These are phyloP conservation scores for Fusarium coicis DNA, from an alignment of 2,329 filamentous ascomycete genomes.

Conservation along the genomic window DNA sequence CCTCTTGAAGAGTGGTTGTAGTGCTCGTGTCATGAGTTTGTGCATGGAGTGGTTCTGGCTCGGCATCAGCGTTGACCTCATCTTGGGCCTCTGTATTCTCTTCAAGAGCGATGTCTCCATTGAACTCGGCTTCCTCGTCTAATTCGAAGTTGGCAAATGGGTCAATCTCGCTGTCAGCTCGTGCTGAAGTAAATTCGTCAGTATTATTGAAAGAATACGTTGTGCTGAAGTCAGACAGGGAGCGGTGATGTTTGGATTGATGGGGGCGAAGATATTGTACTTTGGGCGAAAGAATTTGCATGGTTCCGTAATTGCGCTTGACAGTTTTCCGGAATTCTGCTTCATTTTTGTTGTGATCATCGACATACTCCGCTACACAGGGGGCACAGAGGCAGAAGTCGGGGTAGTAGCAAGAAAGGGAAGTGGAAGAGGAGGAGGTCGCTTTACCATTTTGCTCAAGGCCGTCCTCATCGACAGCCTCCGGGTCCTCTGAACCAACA, in stretches of 20 bases:
- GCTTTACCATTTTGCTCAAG: constrained; percentile 43
- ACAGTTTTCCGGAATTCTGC: constrained; percentile 22
- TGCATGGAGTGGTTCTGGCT: constrained; percentile 21
- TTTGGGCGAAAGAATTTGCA: not conserved
- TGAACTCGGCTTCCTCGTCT: constrained; percentile 30
- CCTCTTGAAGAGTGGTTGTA: constrained; percentile 49
- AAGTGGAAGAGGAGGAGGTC: constrained; percentile 14
- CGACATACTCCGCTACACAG: constrained; percentile 28
- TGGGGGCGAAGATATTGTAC: not conserved
- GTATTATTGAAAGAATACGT: constrained; percentile 37
- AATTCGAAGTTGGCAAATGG: constrained; percentile 42
- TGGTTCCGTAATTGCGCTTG: not conserved
- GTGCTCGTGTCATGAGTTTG: constrained; percentile 44
- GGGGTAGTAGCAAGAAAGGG: constrained; percentile 29
- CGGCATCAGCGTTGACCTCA: constrained; percentile 15
- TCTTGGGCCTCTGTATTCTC: constrained; percentile 30
- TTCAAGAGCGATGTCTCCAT: constrained; percentile 33
- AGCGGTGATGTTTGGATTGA: constrained; percentile 12
- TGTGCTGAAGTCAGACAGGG: constrained; percentile 28
- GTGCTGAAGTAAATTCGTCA: constrained; percentile 42
- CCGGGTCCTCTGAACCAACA: constrained; percentile 1
- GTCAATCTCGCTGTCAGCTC: constrained; percentile 39
- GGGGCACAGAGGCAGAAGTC: constrained; percentile 33
- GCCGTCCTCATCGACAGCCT: constrained; percentile 11
- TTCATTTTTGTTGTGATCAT: constrained; percentile 32